Evolutionary conservation across 2,329 filamentous ascomycete species (phyloP).

Genomic region (Ceratocystis diversiconidia): DNA sequence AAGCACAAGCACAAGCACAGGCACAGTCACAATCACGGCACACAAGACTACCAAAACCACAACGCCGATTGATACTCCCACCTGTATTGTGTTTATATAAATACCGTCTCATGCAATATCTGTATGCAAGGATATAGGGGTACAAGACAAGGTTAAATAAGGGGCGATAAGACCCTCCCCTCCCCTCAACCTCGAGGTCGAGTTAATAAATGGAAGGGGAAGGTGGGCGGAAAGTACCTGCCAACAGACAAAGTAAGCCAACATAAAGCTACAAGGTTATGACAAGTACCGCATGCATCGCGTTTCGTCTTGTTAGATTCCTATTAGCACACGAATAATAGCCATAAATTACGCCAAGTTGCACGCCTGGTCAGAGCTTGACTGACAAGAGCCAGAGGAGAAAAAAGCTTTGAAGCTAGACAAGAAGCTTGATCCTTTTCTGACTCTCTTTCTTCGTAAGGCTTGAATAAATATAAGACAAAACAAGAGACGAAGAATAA

Average conservation of each 20-base stretch:
- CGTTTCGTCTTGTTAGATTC: neutral
- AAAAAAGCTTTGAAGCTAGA: constrained; percentile 3
- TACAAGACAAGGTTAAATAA: constrained; percentile 1
- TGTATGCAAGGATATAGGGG: neutral
- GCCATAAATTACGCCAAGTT: neutral
- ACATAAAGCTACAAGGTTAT: no score
- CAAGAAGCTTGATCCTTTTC: constrained; percentile 2
- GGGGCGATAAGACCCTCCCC: neutral
- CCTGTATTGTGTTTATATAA: no score
- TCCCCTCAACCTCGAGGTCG: neutral
- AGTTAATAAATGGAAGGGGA: neutral
- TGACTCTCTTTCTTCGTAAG: neutral
- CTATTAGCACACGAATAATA: neutral
- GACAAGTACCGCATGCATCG: neutral
- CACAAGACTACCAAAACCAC: no score
- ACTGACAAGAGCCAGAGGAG: neutral
- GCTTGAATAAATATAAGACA: no score
- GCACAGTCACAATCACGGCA: no score
- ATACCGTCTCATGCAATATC: neutral
- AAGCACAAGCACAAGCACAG: neutral
- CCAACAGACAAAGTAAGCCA: no score
- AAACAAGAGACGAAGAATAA: no score
- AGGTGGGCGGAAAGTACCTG: neutral
- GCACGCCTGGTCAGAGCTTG: neutral
- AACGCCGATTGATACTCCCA: no score